Conservation (phyloP, 345 rosid species). For the Gossypium ekmanianum region DNA sequence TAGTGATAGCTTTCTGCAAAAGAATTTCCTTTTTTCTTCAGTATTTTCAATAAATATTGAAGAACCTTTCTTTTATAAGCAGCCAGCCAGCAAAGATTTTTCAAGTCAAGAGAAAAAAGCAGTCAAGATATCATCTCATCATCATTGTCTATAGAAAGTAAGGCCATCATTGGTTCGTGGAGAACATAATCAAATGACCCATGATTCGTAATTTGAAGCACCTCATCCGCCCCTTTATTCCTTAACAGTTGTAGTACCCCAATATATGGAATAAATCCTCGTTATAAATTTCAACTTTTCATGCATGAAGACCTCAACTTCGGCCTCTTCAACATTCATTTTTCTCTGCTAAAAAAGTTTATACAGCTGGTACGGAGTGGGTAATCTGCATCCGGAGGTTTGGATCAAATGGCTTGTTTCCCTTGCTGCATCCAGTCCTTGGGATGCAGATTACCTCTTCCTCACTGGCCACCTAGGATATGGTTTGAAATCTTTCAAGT, state of each 20-base stretch:
- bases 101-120: slow-evolving; percentile 25
- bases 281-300: slow-evolving; percentile 38
- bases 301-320: slow-evolving; percentile 24
- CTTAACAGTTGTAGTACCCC: slow-evolving; percentile 1
- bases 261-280: slow-evolving; percentile 23
- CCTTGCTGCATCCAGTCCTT: slow-evolving; percentile 37
- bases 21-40: slow-evolving; percentile 9
- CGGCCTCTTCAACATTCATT: not conserved
- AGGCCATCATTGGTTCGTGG: slow-evolving; percentile 39
- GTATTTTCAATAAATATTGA: not conserved
- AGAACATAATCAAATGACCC: slow-evolving; percentile 41
- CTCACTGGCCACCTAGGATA: slow-evolving; percentile 24
- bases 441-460: slow-evolving; percentile 59
- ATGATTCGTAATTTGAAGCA: slow-evolving; percentile 30
- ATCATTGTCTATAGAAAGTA: slow-evolving; percentile 28
- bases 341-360: not conserved
- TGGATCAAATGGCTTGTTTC: slow-evolving; percentile 21
- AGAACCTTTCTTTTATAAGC: slow-evolving; percentile 16
- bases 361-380: slow-evolving; percentile 38
- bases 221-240: slow-evolving; percentile 39
- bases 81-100: slow-evolving; percentile 23
- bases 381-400: slow-evolving; percentile 36
- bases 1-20: slow-evolving; percentile 16
- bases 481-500: no score
- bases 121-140: slow-evolving; percentile 23